A percentile compares a stretch with the other conserved stretches of the same genome.
These are phyloP conservation scores for Cercospora brassicicola DNA, from an alignment of 2,329 filamentous ascomycete species.

Conservation along the genomic window DNA sequence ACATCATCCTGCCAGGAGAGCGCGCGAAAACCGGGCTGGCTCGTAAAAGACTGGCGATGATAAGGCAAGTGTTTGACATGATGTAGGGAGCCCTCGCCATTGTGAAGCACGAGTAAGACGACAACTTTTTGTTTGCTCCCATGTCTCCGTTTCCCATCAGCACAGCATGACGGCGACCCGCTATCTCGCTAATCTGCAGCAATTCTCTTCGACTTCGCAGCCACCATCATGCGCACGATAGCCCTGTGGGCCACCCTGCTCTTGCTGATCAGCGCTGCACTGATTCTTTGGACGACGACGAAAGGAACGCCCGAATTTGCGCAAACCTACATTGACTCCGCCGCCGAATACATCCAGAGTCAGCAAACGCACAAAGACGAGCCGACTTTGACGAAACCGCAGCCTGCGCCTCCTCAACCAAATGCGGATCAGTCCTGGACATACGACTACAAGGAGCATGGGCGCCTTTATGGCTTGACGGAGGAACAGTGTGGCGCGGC, in stretches of 20 bases:
- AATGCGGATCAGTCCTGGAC: conserved; percentile 16
- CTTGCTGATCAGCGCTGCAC: conserved; percentile 16
- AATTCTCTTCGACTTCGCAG: neutral
- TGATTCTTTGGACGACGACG: conserved; percentile 23
- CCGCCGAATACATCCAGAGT: conserved; percentile 12
- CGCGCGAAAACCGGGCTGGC: neutral
- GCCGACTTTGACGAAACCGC: neutral
- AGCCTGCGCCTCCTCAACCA: conserved; percentile 3
- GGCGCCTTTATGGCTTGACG: conserved; percentile 32
- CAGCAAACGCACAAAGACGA: conserved; percentile 10
- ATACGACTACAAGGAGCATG: conserved; percentile 27
- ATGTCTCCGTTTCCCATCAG: neutral
- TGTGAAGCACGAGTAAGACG: neutral
- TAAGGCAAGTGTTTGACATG: neutral
- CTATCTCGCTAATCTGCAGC: neutral
- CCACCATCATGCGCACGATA: conserved; percentile 22
- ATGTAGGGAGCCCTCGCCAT: neutral
- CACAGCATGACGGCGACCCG: neutral
- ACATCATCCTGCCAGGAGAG: neutral
- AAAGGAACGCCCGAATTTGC: conserved; percentile 13
- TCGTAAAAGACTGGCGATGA: neutral
- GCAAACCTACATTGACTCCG: conserved; percentile 10
- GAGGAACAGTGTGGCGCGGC: conserved; percentile 34
- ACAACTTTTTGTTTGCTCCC: neutral
- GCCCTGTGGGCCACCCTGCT: conserved; percentile 24